Conservation (phyloP, 1,139 yeast species). For the Nakaseomyces uthaithaninus region DNA sequence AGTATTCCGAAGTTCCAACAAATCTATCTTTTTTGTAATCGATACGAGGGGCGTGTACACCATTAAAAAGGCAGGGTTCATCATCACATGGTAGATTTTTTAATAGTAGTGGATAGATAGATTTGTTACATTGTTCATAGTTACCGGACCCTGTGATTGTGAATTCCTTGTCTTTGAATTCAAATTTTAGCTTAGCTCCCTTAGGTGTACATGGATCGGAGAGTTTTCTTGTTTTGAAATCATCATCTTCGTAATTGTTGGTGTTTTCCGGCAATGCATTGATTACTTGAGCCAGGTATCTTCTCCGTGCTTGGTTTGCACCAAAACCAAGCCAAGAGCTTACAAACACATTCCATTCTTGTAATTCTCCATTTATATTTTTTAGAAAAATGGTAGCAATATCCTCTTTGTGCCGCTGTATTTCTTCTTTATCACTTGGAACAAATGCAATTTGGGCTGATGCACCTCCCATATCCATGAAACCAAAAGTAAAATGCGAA, state of each 20-base stretch:
- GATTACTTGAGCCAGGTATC: constrained; percentile 51
- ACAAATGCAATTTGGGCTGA: constrained; percentile 76
- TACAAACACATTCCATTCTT: constrained; percentile 65
- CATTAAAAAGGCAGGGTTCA: constrained; percentile 70
- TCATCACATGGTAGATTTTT: constrained; percentile 68
- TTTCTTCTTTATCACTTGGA: constrained; percentile 48
- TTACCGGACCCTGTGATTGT: constrained; percentile 57
- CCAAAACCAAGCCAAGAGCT: constrained; percentile 84
- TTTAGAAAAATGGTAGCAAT: constrained; percentile 49
- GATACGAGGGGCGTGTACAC: constrained; percentile 68
- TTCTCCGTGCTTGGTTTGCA: constrained; percentile 65
- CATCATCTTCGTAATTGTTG: constrained; percentile 38
- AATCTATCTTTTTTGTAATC: constrained; percentile 65
- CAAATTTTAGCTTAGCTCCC: constrained; percentile 41
- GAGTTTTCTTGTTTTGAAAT: constrained; percentile 34
- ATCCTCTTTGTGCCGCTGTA: constrained; percentile 53
- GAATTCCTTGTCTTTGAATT: constrained; percentile 40
- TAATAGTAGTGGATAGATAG: constrained; percentile 61
- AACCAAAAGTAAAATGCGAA: constrained; percentile 55
- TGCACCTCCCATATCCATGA: constrained; percentile 91
- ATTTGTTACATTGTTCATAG: constrained; percentile 56
- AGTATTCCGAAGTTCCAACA: constrained; percentile 73
- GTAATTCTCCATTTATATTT: constrained; percentile 52
- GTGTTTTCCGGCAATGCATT: constrained; percentile 37
- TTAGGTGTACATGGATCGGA: constrained; percentile 67